Evolutionary conservation across 2,329 filamentous ascomycete species (phyloP).

Genomic region (Chrysoporthe cubensis): DNA sequence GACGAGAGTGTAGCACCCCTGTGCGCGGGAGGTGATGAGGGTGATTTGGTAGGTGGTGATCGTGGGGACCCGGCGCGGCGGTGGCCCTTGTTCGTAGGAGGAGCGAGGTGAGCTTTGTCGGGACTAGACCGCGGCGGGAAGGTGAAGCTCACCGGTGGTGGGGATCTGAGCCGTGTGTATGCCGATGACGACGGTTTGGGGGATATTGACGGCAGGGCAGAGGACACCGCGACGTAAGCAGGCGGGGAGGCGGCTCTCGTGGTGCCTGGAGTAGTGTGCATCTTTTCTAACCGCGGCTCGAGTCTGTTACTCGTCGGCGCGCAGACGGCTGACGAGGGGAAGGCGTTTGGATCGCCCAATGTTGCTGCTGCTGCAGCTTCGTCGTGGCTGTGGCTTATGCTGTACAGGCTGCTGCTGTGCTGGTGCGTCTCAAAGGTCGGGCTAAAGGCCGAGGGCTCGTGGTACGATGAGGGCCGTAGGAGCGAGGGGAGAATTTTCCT

Average conservation of each 20-base stretch:
- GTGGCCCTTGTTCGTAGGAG: constrained; percentile 32
- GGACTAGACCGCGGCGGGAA: constrained; percentile 26
- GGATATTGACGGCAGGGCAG: background rate
- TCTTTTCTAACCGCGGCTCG: constrained; percentile 40
- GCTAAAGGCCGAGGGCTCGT: constrained; percentile 23
- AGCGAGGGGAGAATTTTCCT: constrained; percentile 48
- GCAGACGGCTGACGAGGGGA: constrained; percentile 45
- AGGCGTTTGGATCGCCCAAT: constrained; percentile 28
- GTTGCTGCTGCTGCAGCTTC: constrained; percentile 10
- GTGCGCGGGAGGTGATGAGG: background rate
- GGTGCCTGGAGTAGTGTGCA: constrained; percentile 7
- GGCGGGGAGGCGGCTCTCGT: constrained; percentile 13
- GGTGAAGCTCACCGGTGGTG: constrained; percentile 29
- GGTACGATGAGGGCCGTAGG: constrained; percentile 31
- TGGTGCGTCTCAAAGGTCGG: constrained; percentile 21
- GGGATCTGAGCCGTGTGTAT: constrained; percentile 28
- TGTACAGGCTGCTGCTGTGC: constrained; percentile 19
- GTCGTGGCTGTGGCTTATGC: constrained; percentile 20
- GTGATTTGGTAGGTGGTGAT: constrained; percentile 16
- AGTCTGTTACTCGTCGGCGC: constrained; percentile 43
- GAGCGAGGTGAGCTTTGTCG: constrained; percentile 27
- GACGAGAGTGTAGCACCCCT: background rate
- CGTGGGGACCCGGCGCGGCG: constrained; percentile 14
- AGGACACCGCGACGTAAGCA: constrained; percentile 2
- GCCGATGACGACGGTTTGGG: constrained; percentile 15